Evolutionary conservation across 2,329 filamentous ascomycete genomes (phyloP).

Genomic region (Zalaria obscura): DNA sequence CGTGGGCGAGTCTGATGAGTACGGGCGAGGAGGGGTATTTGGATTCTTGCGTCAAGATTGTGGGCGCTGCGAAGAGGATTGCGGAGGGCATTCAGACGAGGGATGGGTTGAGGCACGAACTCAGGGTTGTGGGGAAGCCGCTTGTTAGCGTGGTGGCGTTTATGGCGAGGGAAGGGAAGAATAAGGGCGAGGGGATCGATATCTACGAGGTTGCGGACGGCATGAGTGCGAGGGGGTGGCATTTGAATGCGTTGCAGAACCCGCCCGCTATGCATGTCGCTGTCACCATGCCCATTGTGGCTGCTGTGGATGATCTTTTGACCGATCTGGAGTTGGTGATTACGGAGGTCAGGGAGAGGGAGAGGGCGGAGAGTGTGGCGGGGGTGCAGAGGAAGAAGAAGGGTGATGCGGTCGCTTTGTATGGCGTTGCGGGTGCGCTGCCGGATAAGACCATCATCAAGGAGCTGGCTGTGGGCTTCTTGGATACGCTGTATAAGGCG

Average conservation of each 20-base stretch:
- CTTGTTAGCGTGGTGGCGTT: slow-evolving; percentile 88
- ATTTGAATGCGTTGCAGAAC: slow-evolving; percentile 84
- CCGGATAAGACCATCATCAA: slow-evolving; percentile 93
- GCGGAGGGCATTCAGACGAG: slow-evolving; percentile 57
- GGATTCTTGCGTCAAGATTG: slow-evolving; percentile 73
- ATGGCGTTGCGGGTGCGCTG: slow-evolving; percentile 86
- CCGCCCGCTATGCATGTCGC: slow-evolving; percentile 89
- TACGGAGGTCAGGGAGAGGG: slow-evolving; percentile 66
- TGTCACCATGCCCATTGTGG: slow-evolving; percentile 74
- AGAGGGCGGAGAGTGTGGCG: slow-evolving; percentile 55
- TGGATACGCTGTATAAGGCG: slow-evolving; percentile 86
- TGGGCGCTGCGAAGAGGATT: slow-evolving; percentile 74
- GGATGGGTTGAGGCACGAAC: slow-evolving; percentile 53
- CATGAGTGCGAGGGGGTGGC: slow-evolving; percentile 78
- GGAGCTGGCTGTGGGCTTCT: slow-evolving; percentile 76
- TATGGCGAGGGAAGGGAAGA: slow-evolving; percentile 19
- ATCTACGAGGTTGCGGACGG: slow-evolving; percentile 90
- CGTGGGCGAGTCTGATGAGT: slow-evolving; percentile 85
- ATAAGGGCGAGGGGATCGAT: slow-evolving; percentile 56
- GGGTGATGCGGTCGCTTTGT: slow-evolving; percentile 75
- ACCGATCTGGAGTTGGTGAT: slow-evolving; percentile 49
- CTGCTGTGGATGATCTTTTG: slow-evolving; percentile 67
- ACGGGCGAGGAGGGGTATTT: slow-evolving; percentile 83
- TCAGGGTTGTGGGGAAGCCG: slow-evolving; percentile 71
- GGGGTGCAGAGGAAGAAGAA: slow-evolving; percentile 48